Base-by-base conservation (phyloP, 169 alveolate species). In the Plasmodium fragile region DNA sequence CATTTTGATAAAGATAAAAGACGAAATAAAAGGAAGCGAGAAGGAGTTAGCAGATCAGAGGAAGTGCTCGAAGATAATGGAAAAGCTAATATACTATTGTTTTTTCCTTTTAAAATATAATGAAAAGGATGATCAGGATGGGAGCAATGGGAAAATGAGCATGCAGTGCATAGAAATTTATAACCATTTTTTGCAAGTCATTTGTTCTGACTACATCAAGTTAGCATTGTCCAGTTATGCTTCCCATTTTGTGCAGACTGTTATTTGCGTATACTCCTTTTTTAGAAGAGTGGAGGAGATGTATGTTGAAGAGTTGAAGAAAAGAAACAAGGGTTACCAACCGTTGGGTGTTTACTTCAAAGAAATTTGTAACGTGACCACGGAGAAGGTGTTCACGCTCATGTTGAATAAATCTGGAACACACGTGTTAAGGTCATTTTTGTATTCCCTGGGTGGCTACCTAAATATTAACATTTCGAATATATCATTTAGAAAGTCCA, bases 401-500 rank as follows among this genome's bases (percentile, higher is more conserved):
- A 65, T 91, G 25, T 55, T 91, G 53, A 69, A 91, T 32, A 91
- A 71, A 30, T 91, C 70, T 16, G 94, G 92, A 0, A 80, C 94
- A 10, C 94, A 91, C 49, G 92, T 91, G 28, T 41, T 91, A 45
- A 91, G 94, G 55, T 79, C 94, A 0, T 91, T 91, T 91, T 34
- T 91, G 45, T 91, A 91, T 65, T 65, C 84, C 34, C n/a, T 91
- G 55, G 89, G 84, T 1, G 94, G 94, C 0, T 91, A 91, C 55
- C 34, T 91, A 53, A 69, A 81, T 53, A 69, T 91, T 69, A 91
- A 77, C 32, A 78, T 89, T 65, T 25, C 45, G 11, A 22, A 89
- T 77, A 91, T 91, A 91, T 28, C 92, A 0, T 91, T 81, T 91
- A 91, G 94, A 49, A 91, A 91, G 73, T 91, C 94, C 22, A 91